Base-by-base conservation (phyloP, 805 yeast genomes). In the Ogataea methylovora region DNA sequence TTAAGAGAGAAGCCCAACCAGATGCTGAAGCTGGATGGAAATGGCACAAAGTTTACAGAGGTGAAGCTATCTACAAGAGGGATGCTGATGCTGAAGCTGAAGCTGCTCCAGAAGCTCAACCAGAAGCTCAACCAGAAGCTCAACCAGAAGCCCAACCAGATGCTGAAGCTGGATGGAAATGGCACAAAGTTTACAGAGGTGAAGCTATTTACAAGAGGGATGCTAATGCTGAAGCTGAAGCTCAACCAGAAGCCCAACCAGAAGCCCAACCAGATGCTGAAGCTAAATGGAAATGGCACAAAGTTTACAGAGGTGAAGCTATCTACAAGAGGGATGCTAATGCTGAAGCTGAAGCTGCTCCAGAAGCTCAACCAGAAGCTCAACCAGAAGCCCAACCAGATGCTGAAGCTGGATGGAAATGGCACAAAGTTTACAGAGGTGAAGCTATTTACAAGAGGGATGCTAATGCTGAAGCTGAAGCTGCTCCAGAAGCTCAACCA, bases 1-100 rank as follows among this genome's bases (percentile, higher is more conserved):
- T 40, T 24, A 34, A 35, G 14, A 37, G 42, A n/a, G 38, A 34
- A 14, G 46, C 51, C 15, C 44, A 43, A 9, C 44, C 51, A 16
- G 45, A 39, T 14, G 28, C 28, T 15, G 31, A 28, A 18, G 33
- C 37, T n/a, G 34, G 32, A 41, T 44, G 33, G 29, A 26, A 14
- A 8, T 32, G 25, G 15, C 15, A 17, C 7, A 34, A 36, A 30
- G 39, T 12, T 8, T 18, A 18, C 30, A 27, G 23, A 27, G 30
- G 30, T n/a, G 35, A 36, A 28, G 45, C 42, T 14, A 40, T 49
- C 23, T 38, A 38, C 30, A 55, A 55, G 41, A 48, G 59, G 41
- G 58, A 51, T 7, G 57, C 58, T 28, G 51, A 51, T 12, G 52
- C 54, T 10, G 54, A 48, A n/a, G 52, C 52, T 10, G 48, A 43